These are phyloP conservation scores for Jaapia argillacea DNA, from an alignment of 768 basidiomycete species.

Conservation along the genomic window DNA sequence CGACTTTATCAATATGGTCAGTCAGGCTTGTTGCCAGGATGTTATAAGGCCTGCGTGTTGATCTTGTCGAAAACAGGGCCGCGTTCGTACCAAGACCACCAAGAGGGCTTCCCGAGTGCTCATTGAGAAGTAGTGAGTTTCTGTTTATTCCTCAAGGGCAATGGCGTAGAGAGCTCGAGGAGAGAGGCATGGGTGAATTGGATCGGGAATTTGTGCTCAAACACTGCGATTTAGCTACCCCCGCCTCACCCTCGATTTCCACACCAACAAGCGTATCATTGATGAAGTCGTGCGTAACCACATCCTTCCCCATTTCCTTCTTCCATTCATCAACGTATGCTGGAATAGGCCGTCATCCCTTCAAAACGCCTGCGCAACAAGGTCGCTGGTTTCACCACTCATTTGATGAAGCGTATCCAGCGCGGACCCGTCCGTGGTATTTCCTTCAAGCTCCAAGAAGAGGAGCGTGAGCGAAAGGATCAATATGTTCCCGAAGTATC, in stretches of 20 bases:
- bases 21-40: constrained; percentile 7
- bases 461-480: constrained; percentile 98
- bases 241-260: constrained; percentile 97
- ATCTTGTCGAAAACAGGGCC: constrained; percentile 49
- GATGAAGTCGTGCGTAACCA: constrained; percentile 77
- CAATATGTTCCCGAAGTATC: constrained; percentile 99
- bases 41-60: background rate
- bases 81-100: constrained; percentile 99
- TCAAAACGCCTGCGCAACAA: constrained; percentile 99
- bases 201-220: constrained; percentile 2
- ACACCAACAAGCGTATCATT: constrained; percentile 99
- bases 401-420: constrained; percentile 99
- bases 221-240: constrained; percentile 64
- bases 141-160: background rate
- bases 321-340: background rate
- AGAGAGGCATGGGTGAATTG: background rate
- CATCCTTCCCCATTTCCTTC: background rate
- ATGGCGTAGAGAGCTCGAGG: background rate
- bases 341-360: constrained; percentile 73
- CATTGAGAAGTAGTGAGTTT: constrained; percentile 95
- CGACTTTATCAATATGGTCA: constrained; percentile 41
- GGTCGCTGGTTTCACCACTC: constrained; percentile 98
- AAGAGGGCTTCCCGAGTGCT: constrained; percentile 98
- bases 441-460: constrained; percentile 99
- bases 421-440: constrained; percentile 97